Base-by-base conservation (phyloP, 2,329 filamentous ascomycete genomes). In the Ophiognomonia clavigignenti-juglandacearum region DNA sequence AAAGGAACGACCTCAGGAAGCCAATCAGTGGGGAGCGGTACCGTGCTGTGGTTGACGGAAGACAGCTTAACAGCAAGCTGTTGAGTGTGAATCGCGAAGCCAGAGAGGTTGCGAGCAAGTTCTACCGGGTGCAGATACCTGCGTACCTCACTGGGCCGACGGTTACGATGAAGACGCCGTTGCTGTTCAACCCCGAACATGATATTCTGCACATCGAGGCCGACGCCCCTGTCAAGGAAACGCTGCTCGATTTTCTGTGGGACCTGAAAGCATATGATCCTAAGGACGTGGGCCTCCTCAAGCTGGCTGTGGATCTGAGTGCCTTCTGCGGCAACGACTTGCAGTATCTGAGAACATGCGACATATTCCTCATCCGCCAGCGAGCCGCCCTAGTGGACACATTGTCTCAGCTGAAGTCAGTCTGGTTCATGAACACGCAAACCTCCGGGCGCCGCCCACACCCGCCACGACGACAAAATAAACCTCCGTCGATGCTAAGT, bases 381-480 rank as follows among this genome's bases (percentile, higher is more conserved):
- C 56, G 58, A 23, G 35, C 45, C 1, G 8, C 13, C 16, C 40
- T 60, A 4, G 47, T 53, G 24, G 35, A 45, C 13, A 45, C 50
- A 2, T 26, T 59, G 18, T 23, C 44, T 6, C 50, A 51, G 42
- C 22, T 53, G 23, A 26, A 41, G n/a, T 18, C 48, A 18, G 45
- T 52, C 1, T 52, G 49, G 49, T 49, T 52, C 18, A 16, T 46
- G n/a, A n/a, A n/a, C n/a, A n/a, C n/a, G n/a, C n/a, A n/a, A n/a
- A n/a, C 6, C 29, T 41, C 6, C 14, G 11, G 3, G 31, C 18
- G 27, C 3, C 26, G 7, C 11, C 8, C 4, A 42, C n/a, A n/a
- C n/a, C n/a, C n/a, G n/a, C n/a, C n/a, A n/a, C n/a, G n/a, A n/a
- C n/a, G n/a, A n/a, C n/a, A 10, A n/a, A 7, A 29, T 2, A 19